These are phyloP conservation scores for Phytophthora cajani DNA, from an alignment of 352 stramenopile species.

Conservation along the genomic window DNA sequence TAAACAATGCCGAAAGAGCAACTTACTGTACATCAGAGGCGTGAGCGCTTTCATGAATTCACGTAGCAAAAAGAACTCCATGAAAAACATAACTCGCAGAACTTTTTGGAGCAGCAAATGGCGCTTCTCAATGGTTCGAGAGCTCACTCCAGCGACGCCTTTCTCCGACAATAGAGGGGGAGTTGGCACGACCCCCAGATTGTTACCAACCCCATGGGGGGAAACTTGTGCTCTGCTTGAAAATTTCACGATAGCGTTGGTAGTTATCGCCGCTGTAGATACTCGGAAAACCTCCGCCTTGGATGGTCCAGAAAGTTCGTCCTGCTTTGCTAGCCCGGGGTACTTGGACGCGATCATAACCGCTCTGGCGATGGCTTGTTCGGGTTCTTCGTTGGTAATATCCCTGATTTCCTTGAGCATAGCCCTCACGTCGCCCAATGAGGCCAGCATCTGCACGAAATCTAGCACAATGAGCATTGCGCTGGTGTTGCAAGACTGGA, in stretches of 20 bases:
- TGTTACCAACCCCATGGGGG: not conserved
- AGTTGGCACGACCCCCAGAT: not conserved
- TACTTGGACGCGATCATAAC: slow-evolving; percentile 13
- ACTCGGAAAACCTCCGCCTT: slow-evolving; percentile 15
- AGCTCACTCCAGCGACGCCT: not conserved
- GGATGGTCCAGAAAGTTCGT: not conserved
- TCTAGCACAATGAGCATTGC: slow-evolving; percentile 42
- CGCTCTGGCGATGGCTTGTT: slow-evolving; percentile 18
- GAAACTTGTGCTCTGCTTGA: not conserved
- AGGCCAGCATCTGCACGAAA: slow-evolving; percentile 34
- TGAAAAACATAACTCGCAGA: slow-evolving; percentile 39
- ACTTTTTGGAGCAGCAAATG: slow-evolving; percentile 18
- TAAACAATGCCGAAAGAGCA: not conserved
- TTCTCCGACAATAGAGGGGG: not conserved
- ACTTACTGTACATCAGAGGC: slow-evolving; percentile 38
- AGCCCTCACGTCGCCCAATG: slow-evolving; percentile 30
- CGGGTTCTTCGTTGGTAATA: slow-evolving; percentile 9
- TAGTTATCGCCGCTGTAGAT: not conserved
- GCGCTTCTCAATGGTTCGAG: slow-evolving; percentile 1
- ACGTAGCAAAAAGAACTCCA: slow-evolving; percentile 38
- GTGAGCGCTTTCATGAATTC: slow-evolving; percentile 44
- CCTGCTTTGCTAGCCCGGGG: slow-evolving; percentile 10
- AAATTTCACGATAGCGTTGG: not conserved
- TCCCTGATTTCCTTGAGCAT: slow-evolving; percentile 25
- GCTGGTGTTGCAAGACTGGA: slow-evolving; percentile 28